Conservation (phyloP, 208 protist genomes). For the Leishmania amazonensis region DNA sequence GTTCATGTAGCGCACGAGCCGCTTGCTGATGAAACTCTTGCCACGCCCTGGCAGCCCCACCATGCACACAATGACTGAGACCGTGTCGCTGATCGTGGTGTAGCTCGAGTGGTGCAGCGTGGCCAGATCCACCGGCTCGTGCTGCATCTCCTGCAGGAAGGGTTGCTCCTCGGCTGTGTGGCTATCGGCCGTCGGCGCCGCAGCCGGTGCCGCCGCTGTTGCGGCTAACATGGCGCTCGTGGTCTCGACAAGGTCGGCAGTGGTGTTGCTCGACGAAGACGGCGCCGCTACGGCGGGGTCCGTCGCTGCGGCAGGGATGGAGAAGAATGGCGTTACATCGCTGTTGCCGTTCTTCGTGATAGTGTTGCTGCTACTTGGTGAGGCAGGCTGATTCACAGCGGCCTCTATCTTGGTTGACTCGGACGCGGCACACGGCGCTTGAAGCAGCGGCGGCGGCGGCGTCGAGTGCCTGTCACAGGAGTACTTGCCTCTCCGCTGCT, state of each 20-base stretch:
- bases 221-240: not conserved
- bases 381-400: not conserved
- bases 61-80: constrained; percentile 89
- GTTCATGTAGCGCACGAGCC: constrained; percentile 89
- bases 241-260: not conserved
- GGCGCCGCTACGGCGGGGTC: not conserved
- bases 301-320: not conserved
- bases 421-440: not conserved
- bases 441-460: not conserved
- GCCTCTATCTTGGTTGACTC: not conserved
- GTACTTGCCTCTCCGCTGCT: constrained; percentile 1
- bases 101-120: constrained; percentile 64
- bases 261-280: not conserved
- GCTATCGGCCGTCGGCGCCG: not conserved
- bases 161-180: constrained; percentile 21
- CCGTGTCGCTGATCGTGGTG: constrained; percentile 77
- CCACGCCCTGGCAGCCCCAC: constrained; percentile 87
- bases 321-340: not conserved
- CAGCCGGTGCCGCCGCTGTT: not conserved
- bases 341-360: not conserved
- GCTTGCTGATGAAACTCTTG: constrained; percentile 88
- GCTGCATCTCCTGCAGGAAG: constrained; percentile 19
- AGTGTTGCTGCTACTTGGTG: not conserved
- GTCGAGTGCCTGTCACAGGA: not conserved
- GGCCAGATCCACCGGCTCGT: constrained; percentile 16